Base-by-base conservation (phyloP, 1,139 yeast species). In the Saccharomycopsis crataegensis region DNA sequence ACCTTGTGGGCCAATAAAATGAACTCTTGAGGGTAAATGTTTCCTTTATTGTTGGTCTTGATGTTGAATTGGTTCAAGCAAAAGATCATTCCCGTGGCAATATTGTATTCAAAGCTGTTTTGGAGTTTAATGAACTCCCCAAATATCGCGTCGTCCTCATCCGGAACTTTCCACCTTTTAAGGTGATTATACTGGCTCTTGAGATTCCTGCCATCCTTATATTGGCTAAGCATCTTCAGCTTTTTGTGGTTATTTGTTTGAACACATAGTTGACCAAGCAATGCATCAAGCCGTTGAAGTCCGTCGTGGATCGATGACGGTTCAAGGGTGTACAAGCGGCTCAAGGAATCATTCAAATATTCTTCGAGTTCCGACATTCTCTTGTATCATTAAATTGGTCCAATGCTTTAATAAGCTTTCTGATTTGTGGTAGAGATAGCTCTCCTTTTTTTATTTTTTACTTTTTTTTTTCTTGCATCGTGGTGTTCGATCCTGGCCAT, bases 41-140 rank as follows among this genome's bases (percentile, higher is more conserved):
- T 45, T 47, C 43, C 52, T 53, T 31, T 55, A 51, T 48, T 61
- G 48, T 52, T 53, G 41, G 47, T 53, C 48, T 45, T 53, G 34
- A 58, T 43, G 52, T 57, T 49, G 55, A 59, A 50, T 44, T 58
- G 59, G 43, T 59, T 59, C 11, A 69, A 58, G 37, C 64, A 59
- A 14, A 61, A 62, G 6, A 75, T 61, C 51, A 80, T 61, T 41
- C 71, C 66, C 14, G 68, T 61, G 0, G 75, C 72, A 6, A 82
- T 55, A 58, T 83, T 83, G 62, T 67, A 76, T 55, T 73, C 72
- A 63, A 78, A 75, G 46, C 65, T 67, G 59, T 80, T 80, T 64
- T 83, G 89, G 11, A 79, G 66, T n/a, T 61, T 61, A 7, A 74
- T 57, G 58, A 81, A 79, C 51, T 72, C 69, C 1, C 70, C 69